Evolutionary conservation across 345 rosid species (phyloP).

Genomic region (Linum trigynum): DNA sequence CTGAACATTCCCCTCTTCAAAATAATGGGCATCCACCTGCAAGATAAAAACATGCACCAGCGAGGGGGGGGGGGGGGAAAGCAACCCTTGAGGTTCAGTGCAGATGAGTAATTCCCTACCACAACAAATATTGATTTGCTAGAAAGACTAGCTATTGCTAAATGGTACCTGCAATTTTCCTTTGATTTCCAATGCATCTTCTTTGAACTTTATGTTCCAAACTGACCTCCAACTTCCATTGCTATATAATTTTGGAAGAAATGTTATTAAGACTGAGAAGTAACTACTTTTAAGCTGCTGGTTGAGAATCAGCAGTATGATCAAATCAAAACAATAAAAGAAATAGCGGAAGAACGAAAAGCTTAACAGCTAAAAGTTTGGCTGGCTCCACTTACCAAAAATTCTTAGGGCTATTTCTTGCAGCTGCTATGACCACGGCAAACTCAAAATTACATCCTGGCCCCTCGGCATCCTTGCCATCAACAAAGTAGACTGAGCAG

Average conservation of each 20-base stretch:
- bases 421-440: constrained; percentile 76
- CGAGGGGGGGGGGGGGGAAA: too few relatives aligned
- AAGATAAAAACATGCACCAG: constrained; percentile 9
- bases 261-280: neutral
- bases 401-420: constrained; percentile 79
- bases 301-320: too few relatives aligned
- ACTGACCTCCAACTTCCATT: constrained; percentile 91
- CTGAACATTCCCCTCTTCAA: constrained; percentile 99
- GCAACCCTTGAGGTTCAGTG: neutral
- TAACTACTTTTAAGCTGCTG: too few relatives aligned
- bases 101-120: neutral
- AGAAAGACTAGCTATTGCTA: too few relatives aligned
- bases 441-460: constrained; percentile 85
- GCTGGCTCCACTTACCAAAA: constrained; percentile 55
- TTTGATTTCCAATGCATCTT: constrained; percentile 55
- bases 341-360: too few relatives aligned
- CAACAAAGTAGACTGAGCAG: constrained; percentile 60
- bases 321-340: too few relatives aligned
- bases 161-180: constrained; percentile 71
- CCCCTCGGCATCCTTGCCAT: constrained; percentile 73
- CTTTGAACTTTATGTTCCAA: constrained; percentile 76
- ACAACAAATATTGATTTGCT: neutral
- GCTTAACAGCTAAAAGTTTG: neutral
- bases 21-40: constrained; percentile 95
- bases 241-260: constrained; percentile 20